A percentile compares a stretch with the other conserved stretches of the same genome.
Conservation (phyloP, 371 early-diverging fungal genomes). For the Paraphysoderma sedebokerense region DNA sequence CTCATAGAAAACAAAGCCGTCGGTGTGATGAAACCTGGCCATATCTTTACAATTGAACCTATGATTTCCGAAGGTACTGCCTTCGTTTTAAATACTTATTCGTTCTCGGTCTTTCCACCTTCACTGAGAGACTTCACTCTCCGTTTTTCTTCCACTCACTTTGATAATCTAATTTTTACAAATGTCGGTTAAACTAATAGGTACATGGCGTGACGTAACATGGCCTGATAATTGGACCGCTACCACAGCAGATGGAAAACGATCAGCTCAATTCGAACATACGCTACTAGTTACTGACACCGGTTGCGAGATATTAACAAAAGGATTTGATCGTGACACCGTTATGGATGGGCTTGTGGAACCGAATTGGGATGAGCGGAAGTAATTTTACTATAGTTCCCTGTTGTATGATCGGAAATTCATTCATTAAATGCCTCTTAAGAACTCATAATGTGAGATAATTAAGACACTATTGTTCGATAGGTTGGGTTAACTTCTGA, state of each 20-base stretch:
- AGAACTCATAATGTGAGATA: too few relatives aligned
- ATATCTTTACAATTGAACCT: conserved; percentile 91
- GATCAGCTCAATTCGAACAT: conserved; percentile 98
- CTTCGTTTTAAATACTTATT: neutral
- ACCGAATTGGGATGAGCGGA: too few relatives aligned
- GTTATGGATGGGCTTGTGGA: too few relatives aligned
- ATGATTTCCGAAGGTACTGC: conserved; percentile 89
- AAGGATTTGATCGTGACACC: neutral
- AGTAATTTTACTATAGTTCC: too few relatives aligned
- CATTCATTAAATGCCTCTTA: too few relatives aligned
- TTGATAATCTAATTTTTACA: too few relatives aligned
- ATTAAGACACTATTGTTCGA: too few relatives aligned
- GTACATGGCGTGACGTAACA: conserved; percentile 40
- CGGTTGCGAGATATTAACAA: conserved; percentile 80
- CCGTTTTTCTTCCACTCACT: too few relatives aligned
- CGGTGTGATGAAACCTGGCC: conserved; percentile 83
- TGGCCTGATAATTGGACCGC: conserved; percentile 90
- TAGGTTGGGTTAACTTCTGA: too few relatives aligned
- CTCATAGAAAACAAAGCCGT: conserved; percentile 67
- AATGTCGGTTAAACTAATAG: conserved; percentile 3
- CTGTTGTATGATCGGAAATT: too few relatives aligned
- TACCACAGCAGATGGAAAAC: conserved; percentile 79
- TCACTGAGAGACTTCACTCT: too few relatives aligned
- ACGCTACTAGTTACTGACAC: conserved; percentile 83
- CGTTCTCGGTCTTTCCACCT: too few relatives aligned